Evolutionary conservation across 2,329 filamentous ascomycete species (phyloP), one percentile per base, ranked within the genome.

Genomic region (Aspergillus brunneoviolaceus): DNA sequence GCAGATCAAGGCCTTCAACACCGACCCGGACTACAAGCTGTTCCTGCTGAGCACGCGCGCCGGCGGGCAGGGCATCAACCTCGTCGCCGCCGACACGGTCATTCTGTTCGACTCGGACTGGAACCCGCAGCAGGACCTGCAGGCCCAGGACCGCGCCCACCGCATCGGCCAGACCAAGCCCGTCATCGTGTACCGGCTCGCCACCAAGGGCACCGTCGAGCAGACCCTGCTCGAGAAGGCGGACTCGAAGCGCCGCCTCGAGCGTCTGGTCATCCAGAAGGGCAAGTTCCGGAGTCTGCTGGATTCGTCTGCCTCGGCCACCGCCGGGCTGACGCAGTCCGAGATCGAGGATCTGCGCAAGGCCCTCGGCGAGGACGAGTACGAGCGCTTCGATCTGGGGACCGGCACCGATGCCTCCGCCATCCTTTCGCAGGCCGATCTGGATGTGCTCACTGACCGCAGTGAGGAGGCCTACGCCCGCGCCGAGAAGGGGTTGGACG

Each of bases 61-160:
- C 0, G 95, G 95, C 23, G 95, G 95, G 0, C 92, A 96, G 70
- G 94, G 94, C 53, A 98, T 98, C 81, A 98, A 97, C 70, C 86
- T 98, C 0, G 91, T 91, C 0, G 89, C 89, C 0, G 94, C 94
- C 0, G 94, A 98, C 68, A 97, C 94, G 0, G 94, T 97, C 11
- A 89, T 98, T 50, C 81, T 98, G 0, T 98, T 95, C 67, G 94
- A 98, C 74, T 87, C 83, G 10, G 87, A 96, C 69, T 97, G 94
- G 87, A 99, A 99, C 69, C 95, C 95, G 0, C 95, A 99, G 73
- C 94, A 97, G 72, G 95, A 99, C 74, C 82, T 99, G 0, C 95
- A 99, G 72, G 95, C 95, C 0, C 95, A 98, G 76, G 95, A 99
- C 71, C 91, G 95, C 5, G 92, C 91, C 0, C 95, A 99, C 72